phyloP scores from a whole-genome alignment of 345 rosid genomes.

The Heritiera littoralis region DNA sequence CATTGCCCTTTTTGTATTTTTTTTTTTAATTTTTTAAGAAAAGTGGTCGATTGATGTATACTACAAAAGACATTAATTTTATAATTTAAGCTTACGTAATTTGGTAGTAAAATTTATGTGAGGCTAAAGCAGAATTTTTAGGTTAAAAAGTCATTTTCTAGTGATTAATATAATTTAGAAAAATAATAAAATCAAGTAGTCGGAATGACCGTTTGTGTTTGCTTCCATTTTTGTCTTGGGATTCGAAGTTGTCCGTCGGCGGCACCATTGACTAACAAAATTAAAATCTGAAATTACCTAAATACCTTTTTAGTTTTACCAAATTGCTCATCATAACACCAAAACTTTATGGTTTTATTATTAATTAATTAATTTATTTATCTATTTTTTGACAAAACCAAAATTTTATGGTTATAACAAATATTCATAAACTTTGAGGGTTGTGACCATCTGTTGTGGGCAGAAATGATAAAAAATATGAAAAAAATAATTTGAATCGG shows the following conservation, averaged over 20 bases:
- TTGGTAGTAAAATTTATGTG: slow-evolving; percentile 15
- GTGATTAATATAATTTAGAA: slow-evolving; percentile 19
- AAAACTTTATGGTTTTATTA: background rate
- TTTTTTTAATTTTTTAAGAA: background rate
- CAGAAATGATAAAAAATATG: too few relatives aligned
- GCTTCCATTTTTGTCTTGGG: background rate
- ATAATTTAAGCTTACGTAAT: slow-evolving; percentile 38
- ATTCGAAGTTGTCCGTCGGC: slow-evolving; percentile 18
- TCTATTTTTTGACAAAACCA: too few relatives aligned
- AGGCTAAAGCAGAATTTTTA: slow-evolving; percentile 25
- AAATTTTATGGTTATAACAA: background rate
- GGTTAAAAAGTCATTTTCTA: slow-evolving; percentile 53
- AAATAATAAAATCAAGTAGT: slow-evolving; percentile 11
- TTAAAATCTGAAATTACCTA: slow-evolving; percentile 4
- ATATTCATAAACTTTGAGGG: background rate
- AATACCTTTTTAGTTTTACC: background rate
- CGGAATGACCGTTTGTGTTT: slow-evolving; percentile 36
- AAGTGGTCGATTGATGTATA: slow-evolving; percentile 24
- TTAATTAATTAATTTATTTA: too few relatives aligned
- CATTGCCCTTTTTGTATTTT: too few relatives aligned
- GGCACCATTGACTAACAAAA: background rate
- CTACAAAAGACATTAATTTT: slow-evolving; percentile 21
- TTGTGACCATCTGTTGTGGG: too few relatives aligned
- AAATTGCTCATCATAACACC: background rate
- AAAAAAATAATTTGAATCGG: too few relatives aligned